phyloP scores from a whole-genome alignment of 345 rosid species.

The Linum lewisii region DNA sequence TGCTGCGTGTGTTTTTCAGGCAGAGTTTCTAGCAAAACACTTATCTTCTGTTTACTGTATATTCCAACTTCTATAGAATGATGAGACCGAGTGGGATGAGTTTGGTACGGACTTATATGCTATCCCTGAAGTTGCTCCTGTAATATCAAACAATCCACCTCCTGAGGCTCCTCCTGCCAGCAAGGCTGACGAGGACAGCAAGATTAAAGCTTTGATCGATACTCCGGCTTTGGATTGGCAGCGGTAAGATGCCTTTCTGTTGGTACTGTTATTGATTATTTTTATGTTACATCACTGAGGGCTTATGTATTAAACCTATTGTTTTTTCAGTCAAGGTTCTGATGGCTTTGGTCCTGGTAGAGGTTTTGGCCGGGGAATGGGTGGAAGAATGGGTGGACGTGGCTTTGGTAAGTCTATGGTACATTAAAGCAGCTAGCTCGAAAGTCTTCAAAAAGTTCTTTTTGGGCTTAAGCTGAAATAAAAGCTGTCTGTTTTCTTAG shows the following conservation, averaged over 20 bases:
- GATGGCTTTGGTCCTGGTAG: constrained; percentile 87
- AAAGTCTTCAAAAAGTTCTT: neutral
- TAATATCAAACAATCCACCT: constrained; percentile 40
- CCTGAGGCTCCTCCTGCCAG: constrained; percentile 50
- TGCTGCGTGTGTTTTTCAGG: neutral
- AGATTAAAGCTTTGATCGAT: constrained; percentile 79
- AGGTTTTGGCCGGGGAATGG: constrained; percentile 90
- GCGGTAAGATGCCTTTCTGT: constrained; percentile 45
- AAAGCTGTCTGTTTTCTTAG: constrained; percentile 17
- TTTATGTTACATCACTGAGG: neutral
- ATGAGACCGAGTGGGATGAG: constrained; percentile 88
- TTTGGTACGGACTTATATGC: constrained; percentile 93
- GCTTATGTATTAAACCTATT: constrained; percentile 5
- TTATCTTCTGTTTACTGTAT: neutral
- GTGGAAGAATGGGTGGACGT: constrained; percentile 90
- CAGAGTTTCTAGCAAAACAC: neutral
- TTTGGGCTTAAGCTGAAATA: constrained; percentile 12
- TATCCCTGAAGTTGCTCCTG: constrained; percentile 54
- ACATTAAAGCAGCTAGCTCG: neutral
- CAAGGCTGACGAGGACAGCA: constrained; percentile 90
- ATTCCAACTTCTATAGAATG: constrained; percentile 36
- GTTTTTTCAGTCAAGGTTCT: constrained; percentile 57
- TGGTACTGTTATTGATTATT: neutral
- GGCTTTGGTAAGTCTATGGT: constrained; percentile 67
- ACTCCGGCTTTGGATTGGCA: constrained; percentile 99